phyloP scores from a whole-genome alignment of 306 rosid species.

The Comarum palustre region DNA sequence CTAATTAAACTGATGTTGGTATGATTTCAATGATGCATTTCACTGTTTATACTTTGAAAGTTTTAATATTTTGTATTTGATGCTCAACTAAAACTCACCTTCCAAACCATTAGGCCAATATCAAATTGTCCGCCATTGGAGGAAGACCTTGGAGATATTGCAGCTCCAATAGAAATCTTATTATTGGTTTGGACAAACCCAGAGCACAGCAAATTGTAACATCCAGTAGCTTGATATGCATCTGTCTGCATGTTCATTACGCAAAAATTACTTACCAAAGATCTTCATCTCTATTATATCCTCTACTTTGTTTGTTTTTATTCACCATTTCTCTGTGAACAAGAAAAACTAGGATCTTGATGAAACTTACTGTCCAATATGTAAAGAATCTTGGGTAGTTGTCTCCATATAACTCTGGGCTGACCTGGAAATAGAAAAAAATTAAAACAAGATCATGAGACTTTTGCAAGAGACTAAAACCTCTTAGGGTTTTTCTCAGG shows the following conservation, averaged over 20 bases:
- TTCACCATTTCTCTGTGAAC: background rate
- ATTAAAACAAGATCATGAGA: background rate
- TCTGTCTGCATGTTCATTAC: constrained; percentile 58
- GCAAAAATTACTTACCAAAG: background rate
- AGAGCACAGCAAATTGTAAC: constrained; percentile 93
- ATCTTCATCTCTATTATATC: background rate
- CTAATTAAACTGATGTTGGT: background rate
- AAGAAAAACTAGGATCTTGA: background rate
- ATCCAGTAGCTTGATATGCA: constrained; percentile 97
- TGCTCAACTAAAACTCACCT: constrained; percentile 45
- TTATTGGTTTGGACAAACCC: constrained; percentile 96
- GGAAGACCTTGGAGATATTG: constrained; percentile 86
- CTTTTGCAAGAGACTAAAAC: background rate
- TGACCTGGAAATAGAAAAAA: constrained; percentile 53
- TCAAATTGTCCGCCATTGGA: constrained; percentile 85
- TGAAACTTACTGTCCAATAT: constrained; percentile 89
- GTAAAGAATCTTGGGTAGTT: constrained; percentile 92
- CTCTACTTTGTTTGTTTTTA: background rate
- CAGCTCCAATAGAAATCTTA: constrained; percentile 94
- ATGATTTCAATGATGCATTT: background rate
- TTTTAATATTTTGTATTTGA: background rate
- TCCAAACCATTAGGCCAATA: constrained; percentile 94
- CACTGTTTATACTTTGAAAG: background rate
- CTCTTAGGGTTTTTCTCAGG: background rate
- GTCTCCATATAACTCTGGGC: constrained; percentile 96